A percentile compares a stretch with the other conserved stretches of the same genome.
These are phyloP conservation scores for Sordaria brevicollis DNA, from an alignment of 495 filamentous ascomycete species.

Conservation along the genomic window DNA sequence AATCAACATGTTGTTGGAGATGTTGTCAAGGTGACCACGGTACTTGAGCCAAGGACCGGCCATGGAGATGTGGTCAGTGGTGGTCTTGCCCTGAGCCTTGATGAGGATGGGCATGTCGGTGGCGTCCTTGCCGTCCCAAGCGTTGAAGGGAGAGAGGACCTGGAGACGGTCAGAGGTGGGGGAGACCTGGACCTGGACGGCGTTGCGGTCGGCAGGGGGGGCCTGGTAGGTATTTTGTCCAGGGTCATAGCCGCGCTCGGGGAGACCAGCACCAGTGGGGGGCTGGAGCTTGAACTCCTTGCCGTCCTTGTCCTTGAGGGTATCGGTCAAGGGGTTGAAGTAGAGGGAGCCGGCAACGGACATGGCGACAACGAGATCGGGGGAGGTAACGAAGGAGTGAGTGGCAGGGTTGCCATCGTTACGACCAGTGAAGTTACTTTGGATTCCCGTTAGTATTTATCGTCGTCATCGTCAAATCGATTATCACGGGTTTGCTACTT, in stretches of 20 bases:
- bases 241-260: constrained; percentile 76
- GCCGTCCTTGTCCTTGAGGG: constrained; percentile 90
- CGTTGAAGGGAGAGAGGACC: constrained; percentile 71
- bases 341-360: constrained; percentile 80
- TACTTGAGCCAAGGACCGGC: constrained; percentile 99
- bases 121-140: constrained; percentile 95
- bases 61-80: constrained; percentile 99
- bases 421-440: constrained; percentile 96
- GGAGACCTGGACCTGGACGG: constrained; percentile 72
- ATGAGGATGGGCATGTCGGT: constrained; percentile 85
- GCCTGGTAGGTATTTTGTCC: constrained; percentile 96
- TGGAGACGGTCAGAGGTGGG: constrained; percentile 90
- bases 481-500: background rate
- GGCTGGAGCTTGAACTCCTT: constrained; percentile 83
- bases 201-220: constrained; percentile 66
- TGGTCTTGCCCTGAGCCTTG: constrained; percentile 97
- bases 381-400: constrained; percentile 97
- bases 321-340: constrained; percentile 96
- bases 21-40: constrained; percentile 99
- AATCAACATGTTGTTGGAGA: constrained; percentile 99
- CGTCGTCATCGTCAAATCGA: constrained; percentile 27
- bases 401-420: constrained; percentile 99
- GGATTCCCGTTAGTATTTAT: constrained; percentile 96
- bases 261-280: constrained; percentile 77
- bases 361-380: constrained; percentile 90